A percentile compares a stretch with the other conserved stretches of the same genome.
phyloP scores from a whole-genome alignment of 2,329 filamentous ascomycete species.

The Xylariaceae sp. region DNA sequence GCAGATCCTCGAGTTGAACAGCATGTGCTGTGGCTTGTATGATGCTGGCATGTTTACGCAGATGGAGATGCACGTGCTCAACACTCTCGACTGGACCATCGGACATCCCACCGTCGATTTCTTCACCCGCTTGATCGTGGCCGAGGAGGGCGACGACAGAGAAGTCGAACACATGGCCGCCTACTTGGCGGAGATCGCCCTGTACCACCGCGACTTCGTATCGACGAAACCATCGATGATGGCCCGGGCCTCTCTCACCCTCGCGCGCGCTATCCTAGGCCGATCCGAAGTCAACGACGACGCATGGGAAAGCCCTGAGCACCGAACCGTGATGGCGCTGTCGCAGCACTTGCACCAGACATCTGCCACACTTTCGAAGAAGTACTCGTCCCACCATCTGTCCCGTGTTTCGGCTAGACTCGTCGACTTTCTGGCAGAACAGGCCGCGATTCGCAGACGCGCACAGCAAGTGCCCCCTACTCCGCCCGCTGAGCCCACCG shows the following conservation, averaged over 20 bases:
- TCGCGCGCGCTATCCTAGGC: constrained; percentile 80
- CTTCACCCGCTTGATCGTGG: constrained; percentile 81
- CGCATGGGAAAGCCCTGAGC: constrained; percentile 71
- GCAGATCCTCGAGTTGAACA: constrained; percentile 92
- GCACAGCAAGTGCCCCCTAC: constrained; percentile 49
- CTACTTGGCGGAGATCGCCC: constrained; percentile 89
- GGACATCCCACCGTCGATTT: constrained; percentile 94
- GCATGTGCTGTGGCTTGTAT: constrained; percentile 98
- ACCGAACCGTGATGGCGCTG: constrained; percentile 56
- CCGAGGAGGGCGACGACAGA: constrained; percentile 70
- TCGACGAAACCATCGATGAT: constrained; percentile 87
- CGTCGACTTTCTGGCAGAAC: constrained; percentile 54
- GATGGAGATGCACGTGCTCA: constrained; percentile 99
- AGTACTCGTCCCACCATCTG: constrained; percentile 52
- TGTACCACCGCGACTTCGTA: constrained; percentile 97
- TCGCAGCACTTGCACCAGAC: constrained; percentile 56
- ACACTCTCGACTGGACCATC: constrained; percentile 93
- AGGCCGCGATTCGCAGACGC: constrained; percentile 51
- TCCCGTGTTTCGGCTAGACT: constrained; percentile 52
- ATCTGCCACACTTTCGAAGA: constrained; percentile 53
- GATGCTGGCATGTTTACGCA: constrained; percentile 99
- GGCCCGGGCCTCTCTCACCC: constrained; percentile 77
- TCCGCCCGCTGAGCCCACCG: constrained; percentile 49
- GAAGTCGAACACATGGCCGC: constrained; percentile 92
- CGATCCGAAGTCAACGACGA: constrained; percentile 69